Base-by-base conservation (phyloP, 1,284 basidiomycete species). In the Pascua guehoae region DNA sequence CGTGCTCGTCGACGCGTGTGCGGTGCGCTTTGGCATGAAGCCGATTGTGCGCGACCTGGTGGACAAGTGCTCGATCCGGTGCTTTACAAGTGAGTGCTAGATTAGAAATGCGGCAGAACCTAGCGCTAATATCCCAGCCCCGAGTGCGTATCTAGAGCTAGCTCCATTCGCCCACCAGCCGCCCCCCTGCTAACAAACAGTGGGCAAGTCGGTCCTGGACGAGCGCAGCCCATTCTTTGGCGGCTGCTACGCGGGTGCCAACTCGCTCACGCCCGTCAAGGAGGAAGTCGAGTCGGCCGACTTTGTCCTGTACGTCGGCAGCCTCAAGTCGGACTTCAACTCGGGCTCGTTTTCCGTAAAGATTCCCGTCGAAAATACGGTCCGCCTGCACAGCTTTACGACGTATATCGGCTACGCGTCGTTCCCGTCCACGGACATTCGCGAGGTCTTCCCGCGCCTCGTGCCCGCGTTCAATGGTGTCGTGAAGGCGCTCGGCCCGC, bases 1-100 rank as follows among this genome's bases (percentile, higher is more conserved):
- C 54, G 83, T 96, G 51, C 83, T 97, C 15, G 86, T 93, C 41
- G 94, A 98, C 70, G 91, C 91, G 1, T 96, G 94, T 70, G 83
- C 89, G 0, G 82, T 86, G 53, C 85, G 93, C 12, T 92, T 93
- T 67, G 85, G 86, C 57, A 87, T 87, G 42, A 83, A 83, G 41
- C 72, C 83, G 1, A 86, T 89, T 69, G 80, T 89, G 5, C 79
- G 83, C 48, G 84, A 90, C 49, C 81, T 98, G 41, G 78, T 89
- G 51, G 78, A 83, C 56, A 80, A 80, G 49, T 89, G 88, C 8
- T 84, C 84, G 7, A 88, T 89, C 76, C 85, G 73, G 48, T 91
- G 47, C 87, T 93, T 54, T 86, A 87, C 74, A 53, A 79, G 68
- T 71, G 52, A 58, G 71, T 64, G 8, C n/a, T 2, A 7, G 12